Conservation (phyloP, 2,329 filamentous ascomycete species). For the Ambrosiella xylebori region DNA sequence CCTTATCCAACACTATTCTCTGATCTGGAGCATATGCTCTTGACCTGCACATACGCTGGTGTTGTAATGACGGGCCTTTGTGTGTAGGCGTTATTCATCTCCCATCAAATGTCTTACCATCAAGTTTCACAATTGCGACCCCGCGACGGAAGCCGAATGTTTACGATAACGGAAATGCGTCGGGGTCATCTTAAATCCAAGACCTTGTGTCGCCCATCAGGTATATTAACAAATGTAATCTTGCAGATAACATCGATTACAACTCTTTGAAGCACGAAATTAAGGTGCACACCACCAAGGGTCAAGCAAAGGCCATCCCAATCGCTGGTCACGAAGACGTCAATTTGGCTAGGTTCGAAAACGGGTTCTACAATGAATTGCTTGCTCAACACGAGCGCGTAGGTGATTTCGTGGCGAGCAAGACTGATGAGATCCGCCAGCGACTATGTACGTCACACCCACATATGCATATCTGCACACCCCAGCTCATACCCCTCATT, state of each 20-base stretch:
- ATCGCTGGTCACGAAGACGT: constrained; percentile 55
- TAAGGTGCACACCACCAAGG: constrained; percentile 58
- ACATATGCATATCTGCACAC: constrained; percentile 23
- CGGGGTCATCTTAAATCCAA: no score
- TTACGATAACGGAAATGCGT: no score
- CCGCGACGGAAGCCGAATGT: no score
- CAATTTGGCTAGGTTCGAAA: constrained; percentile 46
- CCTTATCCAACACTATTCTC: not conserved
- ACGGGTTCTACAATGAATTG: constrained; percentile 54
- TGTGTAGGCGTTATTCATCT: not conserved
- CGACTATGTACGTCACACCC: constrained; percentile 38
- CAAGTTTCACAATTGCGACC: not conserved
- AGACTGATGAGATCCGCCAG: constrained; percentile 58
- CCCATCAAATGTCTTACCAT: not conserved
- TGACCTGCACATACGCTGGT: no score
- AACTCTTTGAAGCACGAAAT: constrained; percentile 73
- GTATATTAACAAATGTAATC: not conserved
- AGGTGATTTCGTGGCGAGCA: constrained; percentile 62
- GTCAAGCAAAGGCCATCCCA: constrained; percentile 50
- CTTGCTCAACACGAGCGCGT: constrained; percentile 59
- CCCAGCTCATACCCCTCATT: constrained; percentile 23
- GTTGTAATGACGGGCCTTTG: not conserved
- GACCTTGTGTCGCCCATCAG: no score
- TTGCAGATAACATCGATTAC: constrained; percentile 69
- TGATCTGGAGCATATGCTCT: not conserved